Evolutionary conservation across 192 early-diverging fungal genomes (phyloP), one percentile per base, ranked within the genome.

Genomic region (Powellomyces hirtus): DNA sequence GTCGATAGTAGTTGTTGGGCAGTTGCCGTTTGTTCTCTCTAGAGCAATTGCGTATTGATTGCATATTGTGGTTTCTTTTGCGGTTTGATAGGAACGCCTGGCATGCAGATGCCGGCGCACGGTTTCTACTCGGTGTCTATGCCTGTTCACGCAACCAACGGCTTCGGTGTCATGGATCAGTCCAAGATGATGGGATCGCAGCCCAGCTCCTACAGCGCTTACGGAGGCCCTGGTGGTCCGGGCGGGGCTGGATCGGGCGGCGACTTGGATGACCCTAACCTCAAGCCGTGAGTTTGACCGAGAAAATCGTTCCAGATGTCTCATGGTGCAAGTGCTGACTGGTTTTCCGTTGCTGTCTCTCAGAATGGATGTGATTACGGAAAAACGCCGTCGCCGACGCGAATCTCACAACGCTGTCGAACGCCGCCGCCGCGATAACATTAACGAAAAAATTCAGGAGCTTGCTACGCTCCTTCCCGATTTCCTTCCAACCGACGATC

Each of bases 321-420:
- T 42, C 10, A 18, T 14, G n/a, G 46, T 49, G 46, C 46, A 49
- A 5, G 46, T 3, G 14, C n/a, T 16, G 46, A 18, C 2, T 49
- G 46, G n/a, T 18, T 24, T 5, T 6, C 46, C 46, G 2, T 49
- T 49, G n/a, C 46, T 49, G 46, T 14, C 27, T 64, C 64, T 2
- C 59, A 73, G 76, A n/a, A 20, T 72, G 27, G 75, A 77, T 31
- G 62, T 61, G 7, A 36, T 85, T 7, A 85, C 84, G 71, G 96
- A 98, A 74, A 97, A 97, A 74, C 85, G 94, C 20, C 84, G 94
- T 38, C 86, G 92, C 35, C 90, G 96, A 65, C 82, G 96, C 26
- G 96, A 97, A 78, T 94, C 93, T 50, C 96, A 98, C 79, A 98
- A 98, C 74, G 96, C 96, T 26, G 96, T 98, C 30, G 96, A 98